A percentile compares a stretch with the other conserved stretches of the same genome.
Conservation (phyloP, 2,329 filamentous ascomycete genomes). For the Saccharata proteae region DNA sequence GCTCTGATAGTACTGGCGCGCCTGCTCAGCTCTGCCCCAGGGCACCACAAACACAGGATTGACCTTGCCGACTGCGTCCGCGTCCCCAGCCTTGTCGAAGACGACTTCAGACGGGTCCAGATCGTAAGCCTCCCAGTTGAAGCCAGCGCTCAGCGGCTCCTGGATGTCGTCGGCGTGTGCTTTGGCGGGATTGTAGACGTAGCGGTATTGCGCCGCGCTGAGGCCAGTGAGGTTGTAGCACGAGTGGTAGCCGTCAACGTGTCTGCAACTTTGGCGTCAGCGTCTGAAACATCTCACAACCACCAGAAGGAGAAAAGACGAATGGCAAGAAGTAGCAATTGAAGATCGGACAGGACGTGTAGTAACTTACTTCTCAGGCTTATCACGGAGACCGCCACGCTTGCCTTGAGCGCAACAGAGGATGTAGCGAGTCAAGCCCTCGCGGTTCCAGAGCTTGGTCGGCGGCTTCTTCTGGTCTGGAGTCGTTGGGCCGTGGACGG, state of each 20-base stretch:
- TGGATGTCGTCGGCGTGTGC: conserved; percentile 13
- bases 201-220: conserved; percentile 63
- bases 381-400: conserved; percentile 78
- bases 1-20: conserved; percentile 51
- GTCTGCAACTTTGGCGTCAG: no score
- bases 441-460: conserved; percentile 56
- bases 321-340: not conserved
- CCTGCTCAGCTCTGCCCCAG: conserved; percentile 51
- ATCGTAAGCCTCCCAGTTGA: conserved; percentile 35
- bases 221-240: conserved; percentile 77
- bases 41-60: conserved; percentile 84
- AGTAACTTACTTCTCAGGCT: conserved; percentile 67
- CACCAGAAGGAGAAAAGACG: conserved; percentile 6
- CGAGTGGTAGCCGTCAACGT: conserved; percentile 80
- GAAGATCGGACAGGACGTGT: not conserved
- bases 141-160: conserved; percentile 25
- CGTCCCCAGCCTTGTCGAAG: conserved; percentile 50
- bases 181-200: conserved; percentile 32
- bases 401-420: conserved; percentile 74
- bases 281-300: no score
- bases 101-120: conserved; percentile 25
- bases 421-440: conserved; percentile 81
- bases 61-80: conserved; percentile 55
- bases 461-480: not conserved
- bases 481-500: conserved; percentile 42